Evolutionary conservation across 768 basidiomycete genomes (phyloP).

Genomic region (Panaeolus cyanescens): DNA sequence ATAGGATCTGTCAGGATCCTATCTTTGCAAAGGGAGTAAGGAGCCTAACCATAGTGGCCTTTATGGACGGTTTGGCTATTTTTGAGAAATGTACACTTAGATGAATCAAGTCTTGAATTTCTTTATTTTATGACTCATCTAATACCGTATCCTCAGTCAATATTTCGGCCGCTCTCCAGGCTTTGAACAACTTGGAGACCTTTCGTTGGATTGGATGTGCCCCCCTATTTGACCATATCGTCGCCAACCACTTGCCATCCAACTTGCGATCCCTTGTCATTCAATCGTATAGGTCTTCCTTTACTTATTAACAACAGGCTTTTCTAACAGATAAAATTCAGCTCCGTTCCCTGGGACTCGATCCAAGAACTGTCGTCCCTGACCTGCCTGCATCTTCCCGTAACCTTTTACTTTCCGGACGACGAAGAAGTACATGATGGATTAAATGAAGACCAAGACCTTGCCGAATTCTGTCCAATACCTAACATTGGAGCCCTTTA

Average conservation of each 20-base stretch:
- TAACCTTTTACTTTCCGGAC: slow-evolving; percentile 35
- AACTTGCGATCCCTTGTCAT: slow-evolving; percentile 27
- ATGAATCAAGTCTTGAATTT: slow-evolving; percentile 1
- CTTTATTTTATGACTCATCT: background rate
- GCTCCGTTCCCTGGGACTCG: slow-evolving; percentile 22
- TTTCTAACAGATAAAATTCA: slow-evolving; percentile 9
- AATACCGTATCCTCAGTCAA: slow-evolving; percentile 34
- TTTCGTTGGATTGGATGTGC: slow-evolving; percentile 40
- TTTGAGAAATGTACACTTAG: slow-evolving; percentile 35
- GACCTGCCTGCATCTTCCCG: slow-evolving; percentile 27
- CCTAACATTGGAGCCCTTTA: slow-evolving; percentile 14
- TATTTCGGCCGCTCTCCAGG: slow-evolving; percentile 20
- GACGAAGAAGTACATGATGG: slow-evolving; percentile 29
- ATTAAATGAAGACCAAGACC: slow-evolving; percentile 13
- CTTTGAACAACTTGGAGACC: slow-evolving; percentile 32
- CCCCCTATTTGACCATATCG: slow-evolving; percentile 26
- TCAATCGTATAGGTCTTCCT: slow-evolving; percentile 27
- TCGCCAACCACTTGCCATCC: slow-evolving; percentile 30
- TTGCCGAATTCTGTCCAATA: slow-evolving; percentile 10
- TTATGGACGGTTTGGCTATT: slow-evolving; percentile 32
- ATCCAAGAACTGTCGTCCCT: slow-evolving; percentile 27
- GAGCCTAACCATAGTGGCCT: slow-evolving; percentile 37
- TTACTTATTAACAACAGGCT: background rate
- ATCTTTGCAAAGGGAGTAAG: slow-evolving; percentile 35
- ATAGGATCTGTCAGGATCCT: slow-evolving; percentile 34